phyloP scores from a whole-genome alignment of 495 filamentous ascomycete genomes.

The Neurospora hispaniola region DNA sequence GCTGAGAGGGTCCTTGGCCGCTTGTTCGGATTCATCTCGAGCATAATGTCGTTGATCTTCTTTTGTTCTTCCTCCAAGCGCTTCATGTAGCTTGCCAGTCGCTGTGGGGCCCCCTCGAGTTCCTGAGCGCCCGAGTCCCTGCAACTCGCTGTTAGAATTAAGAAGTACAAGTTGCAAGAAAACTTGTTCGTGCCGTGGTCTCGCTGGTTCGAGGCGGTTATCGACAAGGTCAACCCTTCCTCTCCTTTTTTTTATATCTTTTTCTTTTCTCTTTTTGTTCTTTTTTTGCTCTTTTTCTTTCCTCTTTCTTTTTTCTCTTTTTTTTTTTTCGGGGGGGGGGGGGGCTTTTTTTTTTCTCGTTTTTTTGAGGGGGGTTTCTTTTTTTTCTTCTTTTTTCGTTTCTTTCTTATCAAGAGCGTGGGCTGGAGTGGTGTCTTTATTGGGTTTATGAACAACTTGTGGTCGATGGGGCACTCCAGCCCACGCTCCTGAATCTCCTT shows the following conservation, averaged over 20 bases:
- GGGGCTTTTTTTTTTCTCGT: neutral
- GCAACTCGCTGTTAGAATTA: neutral
- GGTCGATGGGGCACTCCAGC: constrained; percentile 87
- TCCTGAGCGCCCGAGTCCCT: neutral
- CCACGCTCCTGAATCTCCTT: constrained; percentile 76
- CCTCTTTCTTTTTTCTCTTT: neutral
- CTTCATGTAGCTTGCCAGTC: constrained; percentile 13
- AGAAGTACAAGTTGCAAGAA: neutral
- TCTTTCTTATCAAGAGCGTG: neutral
- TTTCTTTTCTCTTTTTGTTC: neutral
- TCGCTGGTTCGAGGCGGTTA: neutral
- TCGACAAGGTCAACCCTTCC: neutral
- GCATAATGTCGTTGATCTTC: constrained; percentile 56
- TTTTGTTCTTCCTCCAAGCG: constrained; percentile 45
- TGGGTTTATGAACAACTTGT: constrained; percentile 91
- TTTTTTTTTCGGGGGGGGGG: neutral
- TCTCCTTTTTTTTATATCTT: no score
- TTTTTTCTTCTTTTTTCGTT: neutral
- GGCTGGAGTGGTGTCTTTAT: constrained; percentile 66
- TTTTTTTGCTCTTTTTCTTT: neutral
- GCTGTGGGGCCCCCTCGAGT: constrained; percentile 6
- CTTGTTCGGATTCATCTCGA: constrained; percentile 53
- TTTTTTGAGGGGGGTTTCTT: neutral
- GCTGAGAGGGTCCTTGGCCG: constrained; percentile 11
- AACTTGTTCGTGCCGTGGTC: neutral